Percentiles rank a stretch among this genome's conserved stretches.
These are phyloP conservation scores for Scheffersomyces segobiensis DNA, from an alignment of 1,139 yeast species.

Conservation along the genomic window DNA sequence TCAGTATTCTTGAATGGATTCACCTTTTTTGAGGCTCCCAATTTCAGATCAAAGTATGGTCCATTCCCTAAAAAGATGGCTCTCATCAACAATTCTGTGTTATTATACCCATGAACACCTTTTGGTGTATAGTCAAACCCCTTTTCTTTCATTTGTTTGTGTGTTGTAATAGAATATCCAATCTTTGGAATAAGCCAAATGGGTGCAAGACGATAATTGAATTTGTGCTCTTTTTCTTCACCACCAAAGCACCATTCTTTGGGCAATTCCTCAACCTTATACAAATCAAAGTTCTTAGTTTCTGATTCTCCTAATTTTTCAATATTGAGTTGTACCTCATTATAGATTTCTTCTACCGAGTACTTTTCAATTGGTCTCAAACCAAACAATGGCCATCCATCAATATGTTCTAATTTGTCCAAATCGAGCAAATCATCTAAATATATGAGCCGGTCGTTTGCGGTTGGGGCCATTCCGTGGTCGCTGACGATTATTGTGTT, in stretches of 20 bases:
- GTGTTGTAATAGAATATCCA: constrained; percentile 77
- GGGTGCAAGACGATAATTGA: constrained; percentile 71
- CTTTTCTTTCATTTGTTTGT: constrained; percentile 52
- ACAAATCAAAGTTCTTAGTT: constrained; percentile 44
- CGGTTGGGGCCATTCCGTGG: constrained; percentile 93
- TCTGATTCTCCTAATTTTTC: constrained; percentile 19
- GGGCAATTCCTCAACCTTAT: constrained; percentile 60
- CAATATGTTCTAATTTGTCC: constrained; percentile 57
- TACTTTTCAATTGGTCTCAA: constrained; percentile 54
- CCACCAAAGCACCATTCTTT: constrained; percentile 69
- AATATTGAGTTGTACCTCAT: constrained; percentile 28
- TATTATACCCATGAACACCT: constrained; percentile 87
- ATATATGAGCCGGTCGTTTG: constrained; percentile 61
- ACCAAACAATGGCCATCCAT: constrained; percentile 92
- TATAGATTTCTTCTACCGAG: constrained; percentile 37
- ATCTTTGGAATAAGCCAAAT: constrained; percentile 81
- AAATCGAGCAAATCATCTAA: constrained; percentile 68
- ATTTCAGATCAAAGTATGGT: constrained; percentile 58
- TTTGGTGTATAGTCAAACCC: constrained; percentile 55
- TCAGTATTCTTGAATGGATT: constrained; percentile 73
- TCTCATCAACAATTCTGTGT: constrained; percentile 75
- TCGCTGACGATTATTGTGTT: constrained; percentile 82
- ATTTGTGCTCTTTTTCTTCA: constrained; percentile 35
- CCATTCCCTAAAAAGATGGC: constrained; percentile 81
- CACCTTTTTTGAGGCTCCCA: constrained; percentile 33